A percentile compares a stretch with the other conserved stretches of the same genome.
These are phyloP conservation scores for Cocos nucifera DNA, from an alignment of 176 grass and related monocot genomes.

Conservation along the genomic window DNA sequence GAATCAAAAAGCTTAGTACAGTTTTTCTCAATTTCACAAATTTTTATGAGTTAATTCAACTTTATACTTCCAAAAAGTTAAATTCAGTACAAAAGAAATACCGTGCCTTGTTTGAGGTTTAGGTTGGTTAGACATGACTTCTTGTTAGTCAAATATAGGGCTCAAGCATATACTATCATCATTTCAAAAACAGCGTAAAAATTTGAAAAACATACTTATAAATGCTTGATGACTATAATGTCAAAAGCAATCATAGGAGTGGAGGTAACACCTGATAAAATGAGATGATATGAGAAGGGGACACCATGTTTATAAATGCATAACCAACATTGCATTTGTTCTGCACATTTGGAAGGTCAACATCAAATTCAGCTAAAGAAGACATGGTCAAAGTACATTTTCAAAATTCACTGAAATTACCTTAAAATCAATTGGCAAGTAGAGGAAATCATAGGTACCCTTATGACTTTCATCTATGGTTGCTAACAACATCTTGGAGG, in stretches of 20 bases:
- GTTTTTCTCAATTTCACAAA: not conserved
- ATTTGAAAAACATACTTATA: conserved; percentile 1
- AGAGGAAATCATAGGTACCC: conserved; percentile 92
- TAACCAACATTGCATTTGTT: conserved; percentile 99
- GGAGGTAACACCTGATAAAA: conserved; percentile 61
- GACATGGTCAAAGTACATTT: not conserved
- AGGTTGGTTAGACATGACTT: too few species aligned
- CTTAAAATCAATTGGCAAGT: conserved; percentile 99
- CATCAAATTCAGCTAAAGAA: conserved; percentile 3
- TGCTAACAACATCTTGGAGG: conserved; percentile 93
- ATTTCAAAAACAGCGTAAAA: not conserved
- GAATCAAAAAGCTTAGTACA: not conserved
- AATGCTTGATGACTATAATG: conserved; percentile 11
- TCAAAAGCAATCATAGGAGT: conserved; percentile 2
- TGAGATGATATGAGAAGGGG: conserved; percentile 69
- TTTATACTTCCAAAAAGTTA: not conserved
- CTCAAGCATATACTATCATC: not conserved
- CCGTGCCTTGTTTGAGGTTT: not conserved
- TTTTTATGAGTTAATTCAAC: not conserved
- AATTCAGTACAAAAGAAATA: conserved; percentile 9
- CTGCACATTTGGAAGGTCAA: conserved; percentile 33
- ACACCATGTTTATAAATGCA: conserved; percentile 96
- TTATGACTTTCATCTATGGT: conserved; percentile 80
- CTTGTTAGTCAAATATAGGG: too few species aligned
- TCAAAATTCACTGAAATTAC: conserved; percentile 19